Percentiles rank a stretch among this genome's conserved stretches.
These are phyloP conservation scores for Ophiostoma populinum DNA, from an alignment of 2,329 filamentous ascomycete species.

Conservation along the genomic window DNA sequence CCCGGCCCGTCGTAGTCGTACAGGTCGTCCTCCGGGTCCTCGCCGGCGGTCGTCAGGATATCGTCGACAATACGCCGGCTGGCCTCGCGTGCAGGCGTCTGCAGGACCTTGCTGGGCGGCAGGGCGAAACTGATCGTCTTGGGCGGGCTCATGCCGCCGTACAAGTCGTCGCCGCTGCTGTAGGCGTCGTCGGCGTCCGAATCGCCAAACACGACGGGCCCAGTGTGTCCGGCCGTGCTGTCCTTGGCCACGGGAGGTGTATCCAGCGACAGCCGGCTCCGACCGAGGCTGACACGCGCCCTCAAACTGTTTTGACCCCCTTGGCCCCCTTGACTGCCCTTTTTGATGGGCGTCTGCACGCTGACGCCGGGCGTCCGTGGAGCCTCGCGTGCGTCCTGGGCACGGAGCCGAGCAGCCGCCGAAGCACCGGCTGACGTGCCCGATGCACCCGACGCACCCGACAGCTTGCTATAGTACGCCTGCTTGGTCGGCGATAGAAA, in stretches of 20 bases:
- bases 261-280: too few relatives aligned
- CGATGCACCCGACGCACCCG: slow-evolving; percentile 20
- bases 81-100: slow-evolving; percentile 73
- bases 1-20: slow-evolving; percentile 17
- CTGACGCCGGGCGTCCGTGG: slow-evolving; percentile 69
- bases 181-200: slow-evolving; percentile 38
- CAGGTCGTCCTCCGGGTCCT: slow-evolving; percentile 23
- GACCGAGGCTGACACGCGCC: too few relatives aligned
- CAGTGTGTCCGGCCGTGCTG: too few relatives aligned
- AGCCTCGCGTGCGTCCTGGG: too few relatives aligned
- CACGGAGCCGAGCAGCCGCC: too few relatives aligned
- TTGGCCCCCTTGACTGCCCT: too few relatives aligned
- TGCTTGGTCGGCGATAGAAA: slow-evolving; percentile 56
- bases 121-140: slow-evolving; percentile 84
- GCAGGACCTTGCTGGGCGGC: slow-evolving; percentile 57
- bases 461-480: slow-evolving; percentile 24
- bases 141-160: slow-evolving; percentile 68
- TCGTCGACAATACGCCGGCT: slow-evolving; percentile 70
- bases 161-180: slow-evolving; percentile 55
- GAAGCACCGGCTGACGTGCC: too few relatives aligned
- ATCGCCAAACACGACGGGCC: too few relatives aligned
- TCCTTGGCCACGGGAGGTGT: too few relatives aligned
- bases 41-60: slow-evolving; percentile 59
- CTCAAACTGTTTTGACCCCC: too few relatives aligned
- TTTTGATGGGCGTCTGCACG: slow-evolving; percentile 77